These are phyloP conservation scores for Talaromyces piceae DNA, from an alignment of 2,329 filamentous ascomycete species.

Conservation along the genomic window DNA sequence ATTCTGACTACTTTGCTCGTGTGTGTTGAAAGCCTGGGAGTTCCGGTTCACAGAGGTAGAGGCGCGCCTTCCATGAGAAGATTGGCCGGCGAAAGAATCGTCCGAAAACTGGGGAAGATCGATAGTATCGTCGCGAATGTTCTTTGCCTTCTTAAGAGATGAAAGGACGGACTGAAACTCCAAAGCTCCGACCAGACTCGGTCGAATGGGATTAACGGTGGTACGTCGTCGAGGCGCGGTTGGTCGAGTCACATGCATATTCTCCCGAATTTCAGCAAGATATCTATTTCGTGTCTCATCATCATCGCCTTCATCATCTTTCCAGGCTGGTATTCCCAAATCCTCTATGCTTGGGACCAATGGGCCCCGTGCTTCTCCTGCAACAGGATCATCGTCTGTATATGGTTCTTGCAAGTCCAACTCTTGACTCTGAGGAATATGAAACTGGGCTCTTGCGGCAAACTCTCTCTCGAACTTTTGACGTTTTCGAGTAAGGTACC, in stretches of 20 bases:
- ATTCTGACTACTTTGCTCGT: background rate
- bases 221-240: slow-evolving; percentile 59
- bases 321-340: slow-evolving; percentile 45
- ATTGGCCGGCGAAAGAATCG: slow-evolving; percentile 9
- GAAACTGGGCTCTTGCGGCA: slow-evolving; percentile 66
- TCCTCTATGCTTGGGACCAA: slow-evolving; percentile 59
- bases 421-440: slow-evolving; percentile 54
- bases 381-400: slow-evolving; percentile 48
- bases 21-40: slow-evolving; percentile 22
- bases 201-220: slow-evolving; percentile 76
- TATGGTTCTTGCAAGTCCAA: slow-evolving; percentile 49
- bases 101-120: slow-evolving; percentile 57
- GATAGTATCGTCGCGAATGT: slow-evolving; percentile 63
- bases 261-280: slow-evolving; percentile 77
- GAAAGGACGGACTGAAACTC: slow-evolving; percentile 88
- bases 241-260: slow-evolving; percentile 79
- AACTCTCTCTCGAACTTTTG: slow-evolving; percentile 58
- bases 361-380: slow-evolving; percentile 38
- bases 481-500: slow-evolving; percentile 62
- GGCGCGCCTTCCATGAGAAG: slow-evolving; percentile 16
- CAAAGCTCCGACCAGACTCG: slow-evolving; percentile 84
- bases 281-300: slow-evolving; percentile 51
- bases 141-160: slow-evolving; percentile 76
- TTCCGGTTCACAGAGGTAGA: slow-evolving; percentile 13
- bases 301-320: slow-evolving; percentile 44